Evolutionary conservation across 148 eudicot species (phyloP).

Genomic region (Suaeda aralocaspica): DNA sequence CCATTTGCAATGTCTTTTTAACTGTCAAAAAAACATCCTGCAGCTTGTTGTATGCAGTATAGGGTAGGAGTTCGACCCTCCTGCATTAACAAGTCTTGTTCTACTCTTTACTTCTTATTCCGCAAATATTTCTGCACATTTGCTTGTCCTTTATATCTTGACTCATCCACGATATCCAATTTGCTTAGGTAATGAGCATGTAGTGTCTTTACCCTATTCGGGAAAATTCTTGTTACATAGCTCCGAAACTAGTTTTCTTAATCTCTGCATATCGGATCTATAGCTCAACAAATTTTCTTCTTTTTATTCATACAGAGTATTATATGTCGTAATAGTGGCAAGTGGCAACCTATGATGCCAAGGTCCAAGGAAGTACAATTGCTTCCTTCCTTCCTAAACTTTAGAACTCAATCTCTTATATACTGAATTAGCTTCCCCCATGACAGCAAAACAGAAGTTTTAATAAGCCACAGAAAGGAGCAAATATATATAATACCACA

Average conservation of each 20-base stretch:
- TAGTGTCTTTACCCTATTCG: not conserved
- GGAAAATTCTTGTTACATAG: not conserved
- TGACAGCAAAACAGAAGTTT: slow-evolving; percentile 7
- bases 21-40: not conserved
- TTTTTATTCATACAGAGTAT: not conserved
- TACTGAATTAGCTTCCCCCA: slow-evolving; percentile 18
- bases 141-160: not conserved
- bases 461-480: slow-evolving; percentile 16
- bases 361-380: slow-evolving; percentile 27
- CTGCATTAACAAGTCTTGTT: not conserved
- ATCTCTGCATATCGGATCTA: not conserved
- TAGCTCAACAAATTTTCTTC: not conserved
- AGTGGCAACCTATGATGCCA: slow-evolving; percentile 14
- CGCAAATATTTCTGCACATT: not conserved
- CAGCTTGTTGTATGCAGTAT: not conserved
- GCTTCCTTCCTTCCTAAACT: slow-evolving; percentile 14
- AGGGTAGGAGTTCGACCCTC: not conserved
- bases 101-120: not conserved
- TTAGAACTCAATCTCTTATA: slow-evolving; percentile 7
- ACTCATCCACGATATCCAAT: not conserved
- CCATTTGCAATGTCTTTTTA: not conserved
- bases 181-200: slow-evolving; percentile 3
- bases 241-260: not conserved
- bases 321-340: slow-evolving; percentile 5
- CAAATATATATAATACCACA: too few relatives aligned